Evolutionary conservation across 2,329 filamentous ascomycete genomes (phyloP).

Genomic region (Cladobotryum mycophilum): DNA sequence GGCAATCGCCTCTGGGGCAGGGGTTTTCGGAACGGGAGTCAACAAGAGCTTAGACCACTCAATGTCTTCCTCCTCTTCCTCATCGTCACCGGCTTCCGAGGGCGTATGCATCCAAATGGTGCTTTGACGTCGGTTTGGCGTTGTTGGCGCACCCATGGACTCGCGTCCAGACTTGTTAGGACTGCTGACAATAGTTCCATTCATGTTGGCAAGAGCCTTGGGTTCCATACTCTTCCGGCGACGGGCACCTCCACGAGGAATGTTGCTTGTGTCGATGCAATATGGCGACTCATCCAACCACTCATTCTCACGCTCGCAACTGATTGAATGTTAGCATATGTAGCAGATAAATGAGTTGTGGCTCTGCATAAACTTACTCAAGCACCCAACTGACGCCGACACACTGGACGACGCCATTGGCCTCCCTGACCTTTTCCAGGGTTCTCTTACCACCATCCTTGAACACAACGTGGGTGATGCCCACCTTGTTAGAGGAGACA

Average conservation of each 20-base stretch:
- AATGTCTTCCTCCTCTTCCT: constrained; percentile 33
- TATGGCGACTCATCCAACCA: constrained; percentile 72
- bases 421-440: constrained; percentile 70
- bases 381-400: constrained; percentile 86
- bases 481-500: constrained; percentile 47
- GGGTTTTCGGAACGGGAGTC: constrained; percentile 53
- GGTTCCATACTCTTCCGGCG: constrained; percentile 80
- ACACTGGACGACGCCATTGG: constrained; percentile 69
- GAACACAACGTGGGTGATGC: constrained; percentile 83
- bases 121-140: constrained; percentile 49
- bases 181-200: constrained; percentile 52
- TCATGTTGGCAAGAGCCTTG: constrained; percentile 60
- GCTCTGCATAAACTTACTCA: constrained; percentile 54
- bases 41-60: constrained; percentile 40
- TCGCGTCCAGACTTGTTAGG: constrained; percentile 25
- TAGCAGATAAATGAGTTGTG: neutral
- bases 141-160: constrained; percentile 33
- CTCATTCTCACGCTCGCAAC: constrained; percentile 67
- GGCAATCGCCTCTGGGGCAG: constrained; percentile 48
- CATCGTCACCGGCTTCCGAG: constrained; percentile 36
- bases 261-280: constrained; percentile 57
- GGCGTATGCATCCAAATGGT: constrained; percentile 50
- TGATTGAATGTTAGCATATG: constrained; percentile 30
- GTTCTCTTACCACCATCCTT: constrained; percentile 80
- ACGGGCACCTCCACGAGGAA: constrained; percentile 64